Percentiles rank a stretch among this genome's conserved stretches.
These are phyloP conservation scores for Suillus placidus DNA, from an alignment of 768 basidiomycete genomes.

Conservation along the genomic window DNA sequence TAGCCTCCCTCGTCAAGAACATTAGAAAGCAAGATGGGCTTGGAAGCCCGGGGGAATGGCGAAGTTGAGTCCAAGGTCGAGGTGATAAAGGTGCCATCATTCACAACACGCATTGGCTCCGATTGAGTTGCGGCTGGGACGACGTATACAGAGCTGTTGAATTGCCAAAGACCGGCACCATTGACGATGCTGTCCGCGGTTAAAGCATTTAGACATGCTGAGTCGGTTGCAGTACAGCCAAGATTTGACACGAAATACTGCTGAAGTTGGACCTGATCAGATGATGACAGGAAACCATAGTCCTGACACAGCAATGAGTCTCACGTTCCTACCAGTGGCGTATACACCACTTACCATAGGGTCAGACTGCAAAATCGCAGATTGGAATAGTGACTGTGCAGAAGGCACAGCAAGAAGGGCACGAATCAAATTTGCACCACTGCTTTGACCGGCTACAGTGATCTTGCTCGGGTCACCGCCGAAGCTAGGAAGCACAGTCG, in stretches of 20 bases:
- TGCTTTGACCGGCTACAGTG: conserved; percentile 82
- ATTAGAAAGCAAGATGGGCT: conserved; percentile 72
- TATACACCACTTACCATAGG: conserved; percentile 62
- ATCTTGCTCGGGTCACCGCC: conserved; percentile 68
- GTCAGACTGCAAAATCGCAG: conserved; percentile 84
- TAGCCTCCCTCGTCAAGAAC: conserved; percentile 72
- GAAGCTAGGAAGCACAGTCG: conserved; percentile 58
- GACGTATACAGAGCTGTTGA: conserved; percentile 43
- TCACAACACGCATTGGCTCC: conserved; percentile 66
- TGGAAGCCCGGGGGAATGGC: conserved; percentile 59
- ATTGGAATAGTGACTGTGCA: conserved; percentile 71
- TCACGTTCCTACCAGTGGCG: background rate
- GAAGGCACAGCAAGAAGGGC: conserved; percentile 74
- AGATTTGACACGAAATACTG: conserved; percentile 51
- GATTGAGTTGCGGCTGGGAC: conserved; percentile 51
- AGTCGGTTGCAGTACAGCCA: conserved; percentile 48
- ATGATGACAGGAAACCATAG: conserved; percentile 65
- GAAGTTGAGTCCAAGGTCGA: conserved; percentile 63
- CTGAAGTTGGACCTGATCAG: conserved; percentile 58
- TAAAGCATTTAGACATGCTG: conserved; percentile 53
- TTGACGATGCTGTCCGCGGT: conserved; percentile 53
- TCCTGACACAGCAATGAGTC: conserved; percentile 44
- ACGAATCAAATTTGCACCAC: conserved; percentile 77
- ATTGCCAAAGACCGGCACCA: conserved; percentile 50
- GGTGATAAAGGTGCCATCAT: conserved; percentile 70